Evolutionary conservation across 192 early-diverging fungal genomes (phyloP).

Genomic region (Coemansia sp.): DNA sequence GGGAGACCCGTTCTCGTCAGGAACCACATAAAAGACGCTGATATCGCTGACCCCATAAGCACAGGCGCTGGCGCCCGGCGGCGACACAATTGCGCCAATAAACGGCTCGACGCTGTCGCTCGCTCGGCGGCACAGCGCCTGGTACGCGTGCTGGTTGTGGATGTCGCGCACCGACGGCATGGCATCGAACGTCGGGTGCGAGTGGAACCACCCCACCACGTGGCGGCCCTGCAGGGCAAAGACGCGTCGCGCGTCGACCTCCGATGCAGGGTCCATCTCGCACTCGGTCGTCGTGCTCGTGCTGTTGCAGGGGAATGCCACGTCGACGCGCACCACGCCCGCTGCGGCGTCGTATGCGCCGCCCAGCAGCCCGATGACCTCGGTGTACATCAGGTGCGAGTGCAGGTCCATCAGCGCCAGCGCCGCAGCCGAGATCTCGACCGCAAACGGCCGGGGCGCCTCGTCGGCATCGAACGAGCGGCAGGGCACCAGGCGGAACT

Average conservation of each 20-base stretch:
- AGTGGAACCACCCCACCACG: slow-evolving; percentile 96
- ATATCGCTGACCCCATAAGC: slow-evolving; percentile 55
- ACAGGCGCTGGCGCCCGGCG: slow-evolving; percentile 60
- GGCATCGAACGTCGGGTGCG: slow-evolving; percentile 91
- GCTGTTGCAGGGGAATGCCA: slow-evolving; percentile 80
- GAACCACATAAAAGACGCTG: slow-evolving; percentile 17
- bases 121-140: slow-evolving; percentile 71
- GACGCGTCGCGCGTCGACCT: slow-evolving; percentile 76
- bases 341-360: slow-evolving; percentile 64
- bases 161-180: slow-evolving; percentile 88
- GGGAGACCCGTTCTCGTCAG: not conserved
- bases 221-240: slow-evolving; percentile 65
- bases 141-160: slow-evolving; percentile 86
- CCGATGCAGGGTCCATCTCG: slow-evolving; percentile 91
- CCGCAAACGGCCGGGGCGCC: slow-evolving; percentile 18
- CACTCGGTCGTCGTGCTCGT: slow-evolving; percentile 85
- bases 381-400: slow-evolving; percentile 85
- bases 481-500: slow-evolving; percentile 49
- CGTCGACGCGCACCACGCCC: slow-evolving; percentile 60
- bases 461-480: slow-evolving; percentile 7
- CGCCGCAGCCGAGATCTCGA: slow-evolving; percentile 32
- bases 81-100: slow-evolving; percentile 85
- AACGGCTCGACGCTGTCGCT: slow-evolving; percentile 79
- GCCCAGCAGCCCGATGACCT: slow-evolving; percentile 92
- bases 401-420: slow-evolving; percentile 93